A percentile compares a stretch with the other conserved stretches of the same genome.
These are phyloP conservation scores for Jaminaea rosea DNA, from an alignment of 1,284 basidiomycete genomes.

Conservation along the genomic window DNA sequence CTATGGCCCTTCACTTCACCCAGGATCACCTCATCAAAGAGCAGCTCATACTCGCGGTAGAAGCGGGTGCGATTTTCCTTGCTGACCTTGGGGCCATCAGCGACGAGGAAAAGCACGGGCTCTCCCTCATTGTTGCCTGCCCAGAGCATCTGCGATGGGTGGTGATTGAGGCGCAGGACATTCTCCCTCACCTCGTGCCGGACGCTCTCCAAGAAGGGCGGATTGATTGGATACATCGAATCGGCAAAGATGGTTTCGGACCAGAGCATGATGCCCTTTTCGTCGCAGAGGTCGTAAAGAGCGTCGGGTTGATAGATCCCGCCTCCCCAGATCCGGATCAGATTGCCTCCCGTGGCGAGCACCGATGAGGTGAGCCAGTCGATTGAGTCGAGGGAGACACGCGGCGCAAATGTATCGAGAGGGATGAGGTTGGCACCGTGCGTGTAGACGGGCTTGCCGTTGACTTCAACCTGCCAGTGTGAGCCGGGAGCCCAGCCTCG, in stretches of 20 bases:
- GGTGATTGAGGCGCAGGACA: conserved; percentile 54
- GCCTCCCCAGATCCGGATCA: conserved; percentile 37
- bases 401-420: conserved; percentile 18
- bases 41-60: conserved; percentile 14
- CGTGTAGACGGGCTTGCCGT: conserved; percentile 19
- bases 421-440: conserved; percentile 26
- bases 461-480: conserved; percentile 24
- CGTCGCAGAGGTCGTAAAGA: conserved; percentile 58
- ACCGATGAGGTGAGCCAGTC: conserved; percentile 22
- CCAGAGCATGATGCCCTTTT: conserved; percentile 60
- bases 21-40: conserved; percentile 53
- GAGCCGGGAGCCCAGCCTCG: conserved; percentile 17
- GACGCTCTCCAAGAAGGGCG: conserved; percentile 53
- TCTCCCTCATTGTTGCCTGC: conserved; percentile 34
- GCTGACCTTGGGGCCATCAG: conserved; percentile 5
- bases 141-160: conserved; percentile 49
- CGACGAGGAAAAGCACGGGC: conserved; percentile 14
- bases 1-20: conserved; percentile 54
- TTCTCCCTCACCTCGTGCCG: conserved; percentile 58
- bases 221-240: conserved; percentile 50
- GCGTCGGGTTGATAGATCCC: conserved; percentile 35
- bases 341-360: conserved; percentile 16
- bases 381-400: conserved; percentile 12
- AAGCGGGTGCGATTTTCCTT: conserved; percentile 11
- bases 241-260: conserved; percentile 61